Evolutionary conservation across 805 yeast species (phyloP), one percentile per base, ranked within the genome.

Genomic region (Teunomyces barrocoloradensis): DNA sequence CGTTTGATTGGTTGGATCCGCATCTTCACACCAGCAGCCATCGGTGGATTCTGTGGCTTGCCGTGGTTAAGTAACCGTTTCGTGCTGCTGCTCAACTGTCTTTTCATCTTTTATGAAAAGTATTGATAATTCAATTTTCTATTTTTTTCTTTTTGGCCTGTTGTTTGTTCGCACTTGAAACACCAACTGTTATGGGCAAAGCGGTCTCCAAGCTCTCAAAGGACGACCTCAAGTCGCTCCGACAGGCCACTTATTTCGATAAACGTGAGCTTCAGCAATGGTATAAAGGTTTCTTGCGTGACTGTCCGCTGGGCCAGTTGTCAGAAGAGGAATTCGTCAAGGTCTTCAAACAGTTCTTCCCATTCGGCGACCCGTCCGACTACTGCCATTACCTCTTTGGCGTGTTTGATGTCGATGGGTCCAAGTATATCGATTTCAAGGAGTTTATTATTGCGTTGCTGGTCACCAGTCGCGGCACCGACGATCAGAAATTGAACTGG

Each of bases 221-320:
- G 58, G 98, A 94, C 56, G 98, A 94, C 58, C 78, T 94, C 42
- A 79, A 87, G 45, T 83, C 85, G 46, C 79, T 94, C 49, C 87
- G 86, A 63, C 84, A 82, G 60, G 85, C 90, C 20, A 94, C 99
- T 0, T 86, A 89, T 59, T 94, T 94, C 61, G 96, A 92, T 61
- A 82, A 91, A 45, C 78, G 96, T 53, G 99, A 94, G 63, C 78
- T 94, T 38, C 98, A 94, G 66, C 99, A 92, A 63, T 94, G 99
- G 99, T 92, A 92, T 63, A 92, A 92, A 63, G 98, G 98, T 2
- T 94, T 94, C 58, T 73, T 86, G 36, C 78, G 97, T 61, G 99
- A 94, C 65, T 92, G 97, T 64, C 97, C 97, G 1, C 76, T 82
- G 29, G 98, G 98, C 0, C 91, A 85, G 63, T 74, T 94, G 23